Percentiles rank a stretch among this genome's conserved stretches.
Conservation (phyloP, 768 basidiomycete species). For the Collybiopsis confluens region DNA sequence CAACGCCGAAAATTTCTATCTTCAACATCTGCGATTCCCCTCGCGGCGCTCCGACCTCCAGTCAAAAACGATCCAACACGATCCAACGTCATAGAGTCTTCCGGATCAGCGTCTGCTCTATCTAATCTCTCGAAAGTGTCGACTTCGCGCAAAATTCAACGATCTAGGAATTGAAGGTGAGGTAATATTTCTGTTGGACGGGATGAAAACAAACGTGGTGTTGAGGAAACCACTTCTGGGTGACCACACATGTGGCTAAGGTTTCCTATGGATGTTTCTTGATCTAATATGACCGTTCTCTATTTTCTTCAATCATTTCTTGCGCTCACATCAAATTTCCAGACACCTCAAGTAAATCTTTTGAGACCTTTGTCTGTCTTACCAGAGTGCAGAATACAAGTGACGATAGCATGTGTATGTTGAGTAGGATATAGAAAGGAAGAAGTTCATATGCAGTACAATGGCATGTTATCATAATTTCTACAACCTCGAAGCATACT, state of each 20-base stretch:
- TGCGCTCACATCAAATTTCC: background rate
- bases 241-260: slow-evolving; percentile 29
- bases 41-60: slow-evolving; percentile 3
- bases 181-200: slow-evolving; percentile 14
- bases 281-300: slow-evolving; percentile 83
- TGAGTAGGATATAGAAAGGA: background rate
- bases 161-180: slow-evolving; percentile 9
- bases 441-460: slow-evolving; percentile 10
- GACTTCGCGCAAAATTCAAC: background rate
- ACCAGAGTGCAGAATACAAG: background rate
- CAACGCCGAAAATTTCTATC: slow-evolving; percentile 21
- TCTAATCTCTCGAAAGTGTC: background rate
- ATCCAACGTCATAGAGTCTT: background rate
- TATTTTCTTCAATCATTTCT: background rate
- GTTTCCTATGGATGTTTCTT: slow-evolving; percentile 65
- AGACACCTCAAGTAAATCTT: background rate
- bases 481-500: slow-evolving; percentile 12
- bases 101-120: slow-evolving; percentile 3
- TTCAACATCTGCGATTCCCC: background rate
- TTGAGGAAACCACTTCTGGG: slow-evolving; percentile 54
- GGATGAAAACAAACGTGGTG: slow-evolving; percentile 75
- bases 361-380: background rate
- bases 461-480: slow-evolving; percentile 9
- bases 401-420: slow-evolving; percentile 3
- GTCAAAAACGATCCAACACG: background rate